A percentile compares a stretch with the other conserved stretches of the same genome.
These are phyloP conservation scores for Venturia aucupariae DNA, from an alignment of 2,329 filamentous ascomycete genomes.

Conservation along the genomic window DNA sequence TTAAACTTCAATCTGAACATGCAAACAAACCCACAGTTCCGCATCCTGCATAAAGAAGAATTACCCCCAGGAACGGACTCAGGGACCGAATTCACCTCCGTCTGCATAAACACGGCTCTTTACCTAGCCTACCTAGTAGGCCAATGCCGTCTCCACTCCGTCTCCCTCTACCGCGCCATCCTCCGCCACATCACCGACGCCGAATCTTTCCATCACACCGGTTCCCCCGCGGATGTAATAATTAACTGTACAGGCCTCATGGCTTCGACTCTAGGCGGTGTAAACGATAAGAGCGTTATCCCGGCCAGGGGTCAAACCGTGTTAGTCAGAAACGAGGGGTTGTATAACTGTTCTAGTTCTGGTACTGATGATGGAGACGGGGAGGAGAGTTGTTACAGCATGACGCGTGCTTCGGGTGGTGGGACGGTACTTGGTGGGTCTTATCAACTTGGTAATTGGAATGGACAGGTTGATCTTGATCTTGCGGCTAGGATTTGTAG, in stretches of 20 bases:
- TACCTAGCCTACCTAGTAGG: constrained; percentile 81
- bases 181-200: constrained; percentile 65
- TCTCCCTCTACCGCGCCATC: constrained; percentile 41
- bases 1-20: too few species aligned
- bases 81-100: constrained; percentile 67
- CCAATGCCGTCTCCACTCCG: constrained; percentile 65
- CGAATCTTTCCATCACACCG: constrained; percentile 47
- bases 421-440: constrained; percentile 80
- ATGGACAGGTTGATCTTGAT: constrained; percentile 66
- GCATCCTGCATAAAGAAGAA: neutral
- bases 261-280: constrained; percentile 67
- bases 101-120: constrained; percentile 84
- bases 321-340: constrained; percentile 68
- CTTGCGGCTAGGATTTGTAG: constrained; percentile 78
- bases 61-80: constrained; percentile 51
- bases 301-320: constrained; percentile 78
- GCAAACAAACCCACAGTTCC: too few species aligned
- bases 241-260: constrained; percentile 81
- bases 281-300: constrained; percentile 62
- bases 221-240: constrained; percentile 53
- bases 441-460: constrained; percentile 71
- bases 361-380: constrained; percentile 58
- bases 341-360: constrained; percentile 59
- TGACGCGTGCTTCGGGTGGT: constrained; percentile 70
- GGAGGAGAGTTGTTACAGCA: constrained; percentile 75